These are phyloP conservation scores for Aegle marmelos DNA, from an alignment of 345 rosid genomes.

Conservation along the genomic window DNA sequence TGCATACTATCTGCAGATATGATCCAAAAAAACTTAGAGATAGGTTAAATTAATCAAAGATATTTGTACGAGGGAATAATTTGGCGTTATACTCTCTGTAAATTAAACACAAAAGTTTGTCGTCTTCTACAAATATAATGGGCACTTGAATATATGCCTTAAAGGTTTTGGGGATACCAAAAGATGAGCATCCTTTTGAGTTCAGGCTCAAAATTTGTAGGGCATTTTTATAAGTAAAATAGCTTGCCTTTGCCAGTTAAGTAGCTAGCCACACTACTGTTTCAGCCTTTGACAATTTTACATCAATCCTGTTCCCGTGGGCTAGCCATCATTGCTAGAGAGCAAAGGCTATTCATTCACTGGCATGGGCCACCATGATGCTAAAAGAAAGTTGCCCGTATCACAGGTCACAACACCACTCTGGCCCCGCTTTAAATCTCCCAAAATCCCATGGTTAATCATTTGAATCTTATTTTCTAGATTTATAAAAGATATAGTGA, in stretches of 20 bases:
- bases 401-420: slow-evolving; percentile 20
- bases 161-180: slow-evolving; percentile 23
- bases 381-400: slow-evolving; percentile 2
- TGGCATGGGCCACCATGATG: slow-evolving; percentile 40
- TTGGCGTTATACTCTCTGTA: background rate
- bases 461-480: slow-evolving; percentile 27
- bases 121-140: slow-evolving; percentile 8
- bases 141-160: slow-evolving; percentile 24
- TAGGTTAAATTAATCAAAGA: background rate
- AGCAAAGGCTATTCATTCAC: slow-evolving; percentile 21
- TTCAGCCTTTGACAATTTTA: slow-evolving; percentile 20
- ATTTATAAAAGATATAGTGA: background rate
- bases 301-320: background rate
- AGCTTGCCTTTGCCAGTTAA: slow-evolving; percentile 21
- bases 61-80: slow-evolving; percentile 6
- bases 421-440: slow-evolving; percentile 20
- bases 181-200: slow-evolving; percentile 25
- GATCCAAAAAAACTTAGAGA: background rate
- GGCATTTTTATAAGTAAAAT: background rate
- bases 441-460: slow-evolving; percentile 39
- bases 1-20: too few species aligned
- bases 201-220: slow-evolving; percentile 31
- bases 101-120: slow-evolving; percentile 13
- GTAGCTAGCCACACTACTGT: background rate
- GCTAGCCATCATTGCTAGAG: slow-evolving; percentile 31